Evolutionary conservation across 495 filamentous ascomycete species (phyloP).

Genomic region (Emericellopsis terricola): DNA sequence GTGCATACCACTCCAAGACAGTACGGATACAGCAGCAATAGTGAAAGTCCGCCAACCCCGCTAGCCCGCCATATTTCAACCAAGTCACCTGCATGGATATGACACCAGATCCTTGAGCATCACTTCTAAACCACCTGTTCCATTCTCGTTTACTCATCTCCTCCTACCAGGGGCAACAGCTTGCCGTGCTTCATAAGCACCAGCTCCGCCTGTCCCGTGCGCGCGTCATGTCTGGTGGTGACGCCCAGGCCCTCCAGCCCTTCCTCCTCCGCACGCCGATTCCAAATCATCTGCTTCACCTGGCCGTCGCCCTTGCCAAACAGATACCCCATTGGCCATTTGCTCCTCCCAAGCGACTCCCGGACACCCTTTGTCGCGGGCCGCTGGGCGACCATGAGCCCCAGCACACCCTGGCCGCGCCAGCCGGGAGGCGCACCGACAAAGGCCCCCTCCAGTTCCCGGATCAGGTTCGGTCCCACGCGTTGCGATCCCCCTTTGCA

Average conservation of each 20-base stretch:
- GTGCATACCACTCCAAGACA: too few relatives aligned
- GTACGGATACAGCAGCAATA: too few relatives aligned
- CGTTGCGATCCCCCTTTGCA: conserved; percentile 53
- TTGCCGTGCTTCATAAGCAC: conserved; percentile 40
- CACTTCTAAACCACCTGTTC: too few relatives aligned
- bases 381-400: conserved; percentile 35
- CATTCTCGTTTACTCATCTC: background rate
- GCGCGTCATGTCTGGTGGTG: conserved; percentile 27
- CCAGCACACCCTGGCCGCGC: conserved; percentile 40
- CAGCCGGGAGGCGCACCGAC: conserved; percentile 50
- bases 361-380: conserved; percentile 35
- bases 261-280: conserved; percentile 38
- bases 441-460: conserved; percentile 77
- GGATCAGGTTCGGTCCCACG: conserved; percentile 44
- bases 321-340: conserved; percentile 44
- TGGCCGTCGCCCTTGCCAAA: conserved; percentile 28
- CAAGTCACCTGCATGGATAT: too few relatives aligned
- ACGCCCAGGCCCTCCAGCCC: conserved; percentile 49
- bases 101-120: too few relatives aligned
- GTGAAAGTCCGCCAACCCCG: too few relatives aligned
- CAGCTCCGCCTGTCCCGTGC: conserved; percentile 12
- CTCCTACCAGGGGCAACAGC: conserved; percentile 10
- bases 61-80: too few relatives aligned
- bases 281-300: conserved; percentile 54
- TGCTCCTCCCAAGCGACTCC: conserved; percentile 46